Evolutionary conservation across 169 alveolate species (phyloP).

Genomic region (Eimeria tenella): DNA sequence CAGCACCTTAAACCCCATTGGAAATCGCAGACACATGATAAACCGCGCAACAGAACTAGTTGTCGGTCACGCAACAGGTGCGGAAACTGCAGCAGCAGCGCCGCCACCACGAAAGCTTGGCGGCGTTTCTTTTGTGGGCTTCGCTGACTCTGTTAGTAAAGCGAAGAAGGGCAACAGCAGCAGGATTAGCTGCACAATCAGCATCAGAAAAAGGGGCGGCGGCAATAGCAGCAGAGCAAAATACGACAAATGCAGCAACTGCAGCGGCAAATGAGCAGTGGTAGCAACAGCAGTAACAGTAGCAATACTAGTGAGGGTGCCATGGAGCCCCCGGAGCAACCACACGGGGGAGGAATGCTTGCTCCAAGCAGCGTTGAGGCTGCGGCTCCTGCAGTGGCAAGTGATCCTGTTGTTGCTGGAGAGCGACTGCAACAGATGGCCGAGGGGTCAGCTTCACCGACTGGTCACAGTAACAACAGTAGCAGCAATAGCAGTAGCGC

Average conservation of each 20-base stretch:
- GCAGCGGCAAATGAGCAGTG: neutral
- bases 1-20: neutral
- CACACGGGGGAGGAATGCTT: constrained; percentile 39
- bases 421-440: constrained; percentile 28
- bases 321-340: constrained; percentile 18
- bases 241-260: constrained; percentile 48
- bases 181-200: neutral
- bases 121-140: constrained; percentile 14
- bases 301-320: neutral
- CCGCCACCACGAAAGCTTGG: neutral
- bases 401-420: constrained; percentile 19
- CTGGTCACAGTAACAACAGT: constrained; percentile 12
- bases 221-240: neutral
- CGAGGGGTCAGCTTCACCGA: constrained; percentile 14
- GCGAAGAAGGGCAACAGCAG: constrained; percentile 16
- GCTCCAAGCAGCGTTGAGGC: constrained; percentile 31
- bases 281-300: constrained; percentile 45
- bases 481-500: constrained; percentile 50
- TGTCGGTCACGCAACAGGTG: neutral
- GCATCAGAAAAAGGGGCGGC: constrained; percentile 25
- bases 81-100: neutral
- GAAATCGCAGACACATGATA: neutral
- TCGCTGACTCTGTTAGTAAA: neutral
- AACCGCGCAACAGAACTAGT: neutral
- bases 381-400: constrained; percentile 28